phyloP scores from a whole-genome alignment of 2,329 filamentous ascomycete genomes.

The Penicillium sp. region DNA sequence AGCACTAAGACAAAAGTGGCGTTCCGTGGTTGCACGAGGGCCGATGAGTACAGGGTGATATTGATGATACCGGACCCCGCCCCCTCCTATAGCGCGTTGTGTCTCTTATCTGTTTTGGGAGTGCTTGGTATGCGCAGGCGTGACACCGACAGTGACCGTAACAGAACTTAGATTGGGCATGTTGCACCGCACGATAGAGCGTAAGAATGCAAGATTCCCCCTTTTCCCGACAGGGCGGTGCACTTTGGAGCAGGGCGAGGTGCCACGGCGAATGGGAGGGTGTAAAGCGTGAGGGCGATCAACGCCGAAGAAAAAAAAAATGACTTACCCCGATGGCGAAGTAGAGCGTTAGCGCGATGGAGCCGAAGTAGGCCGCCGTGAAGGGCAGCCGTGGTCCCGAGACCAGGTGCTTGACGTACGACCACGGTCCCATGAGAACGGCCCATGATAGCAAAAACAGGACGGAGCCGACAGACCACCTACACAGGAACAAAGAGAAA shows the following conservation, averaged over 20 bases:
- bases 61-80: conserved; percentile 3
- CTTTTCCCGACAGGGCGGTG: conserved; percentile 14
- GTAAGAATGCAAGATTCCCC: conserved; percentile 21
- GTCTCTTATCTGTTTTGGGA: too few species aligned
- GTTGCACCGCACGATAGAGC: conserved; percentile 18
- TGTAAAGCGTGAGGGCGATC: conserved; percentile 15
- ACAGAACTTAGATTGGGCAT: conserved; percentile 6
- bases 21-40: background rate
- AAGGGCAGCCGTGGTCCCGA: conserved; percentile 86
- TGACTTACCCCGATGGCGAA: conserved; percentile 82
- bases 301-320: conserved; percentile 16
- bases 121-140: conserved; percentile 1
- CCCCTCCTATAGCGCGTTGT: too few species aligned
- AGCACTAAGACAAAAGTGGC: background rate
- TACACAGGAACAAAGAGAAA: conserved; percentile 44
- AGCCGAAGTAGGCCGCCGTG: conserved; percentile 91
- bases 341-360: conserved; percentile 83
- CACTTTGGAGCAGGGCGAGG: conserved; percentile 11
- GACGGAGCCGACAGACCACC: conserved; percentile 90
- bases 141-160: too few species aligned
- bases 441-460: conserved; percentile 92
- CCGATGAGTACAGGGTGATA: conserved; percentile 2
- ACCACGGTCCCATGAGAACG: conserved; percentile 84
- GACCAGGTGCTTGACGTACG: conserved; percentile 78
- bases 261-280: conserved; percentile 7